Conservation (phyloP, 768 basidiomycete genomes). For the Chlorophyllum brunneum region DNA sequence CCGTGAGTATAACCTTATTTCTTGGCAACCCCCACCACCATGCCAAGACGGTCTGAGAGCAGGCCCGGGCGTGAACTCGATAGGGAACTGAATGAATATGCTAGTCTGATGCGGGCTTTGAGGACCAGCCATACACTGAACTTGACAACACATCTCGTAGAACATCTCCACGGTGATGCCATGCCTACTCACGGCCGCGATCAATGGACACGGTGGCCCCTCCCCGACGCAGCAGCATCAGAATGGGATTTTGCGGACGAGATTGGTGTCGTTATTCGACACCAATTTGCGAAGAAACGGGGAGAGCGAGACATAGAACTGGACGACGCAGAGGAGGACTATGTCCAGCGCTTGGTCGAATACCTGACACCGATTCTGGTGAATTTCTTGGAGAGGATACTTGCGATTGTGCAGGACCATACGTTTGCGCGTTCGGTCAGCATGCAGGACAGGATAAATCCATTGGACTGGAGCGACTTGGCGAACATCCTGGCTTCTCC, state of each 20-base stretch:
- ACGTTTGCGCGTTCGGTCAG: neutral
- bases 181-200: neutral
- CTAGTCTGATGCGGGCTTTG: neutral
- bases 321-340: neutral
- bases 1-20: neutral
- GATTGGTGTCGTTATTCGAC: neutral
- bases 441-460: constrained; percentile 3
- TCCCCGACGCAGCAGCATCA: neutral
- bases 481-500: constrained; percentile 7
- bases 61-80: neutral
- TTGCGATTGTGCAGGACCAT: neutral
- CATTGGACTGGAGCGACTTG: constrained; percentile 4
- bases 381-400: neutral
- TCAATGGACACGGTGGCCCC: constrained; percentile 3
- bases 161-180: neutral
- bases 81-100: neutral
- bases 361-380: neutral
- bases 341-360: neutral
- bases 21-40: neutral
- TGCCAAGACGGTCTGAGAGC: neutral
- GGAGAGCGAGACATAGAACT: neutral
- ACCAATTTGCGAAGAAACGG: neutral
- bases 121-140: neutral
- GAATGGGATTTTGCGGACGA: constrained; percentile 1
- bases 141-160: neutral